Evolutionary conservation across 2,329 filamentous ascomycete genomes (phyloP), one percentile per base, ranked within the genome.

Genomic region (Dothiorella sarmentorum): DNA sequence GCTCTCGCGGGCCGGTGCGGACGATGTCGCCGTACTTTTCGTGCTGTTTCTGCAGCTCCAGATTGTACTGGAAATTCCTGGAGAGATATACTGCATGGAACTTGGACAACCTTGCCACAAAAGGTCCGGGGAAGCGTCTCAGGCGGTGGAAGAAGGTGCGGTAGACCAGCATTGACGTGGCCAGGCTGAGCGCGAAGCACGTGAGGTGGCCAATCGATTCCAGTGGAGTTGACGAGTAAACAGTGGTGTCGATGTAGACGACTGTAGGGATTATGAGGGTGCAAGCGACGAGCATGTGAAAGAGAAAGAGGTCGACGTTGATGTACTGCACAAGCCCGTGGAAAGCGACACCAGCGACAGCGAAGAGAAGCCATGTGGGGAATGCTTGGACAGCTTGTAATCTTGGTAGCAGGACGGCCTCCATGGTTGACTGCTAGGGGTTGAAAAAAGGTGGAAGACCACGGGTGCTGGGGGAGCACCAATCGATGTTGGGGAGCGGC

Each of bases 71-170:
- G 7, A 31, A 31, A 40, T 40, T 40, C n/a, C 10, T 18, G 7
- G 37, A 18, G 9, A 22, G n/a, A n/a, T 18, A 22, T n/a, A 31
- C 29, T 3, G 29, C 29, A 31, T 31, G 29, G 10, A 31, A 53
- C n/a, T 59, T 67, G 1, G 68, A 67, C 11, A 76, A 17, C n/a
- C 71, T 66, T 3, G 71, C 69, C 24, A 56, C 59, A 40, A 66
- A 67, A 3, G 74, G 74, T 18, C 71, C 71, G 4, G 71, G 70
- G 33, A 73, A 69, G 5, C 61, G 64, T 55, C 69, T 69, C 44
- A 74, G 60, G 7, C 66, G 70, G 56, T 72, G 67, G 45, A 73
- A 65, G 49, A 67, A 68, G n/a, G 67, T 29, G 26, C 75, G 68
- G 56, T 75, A 35, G 5, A 76, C n/a, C 6, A 51, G 26, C n/a